phyloP scores from a whole-genome alignment of 1,284 basidiomycete genomes.

The Cystobasidium pallidum region DNA sequence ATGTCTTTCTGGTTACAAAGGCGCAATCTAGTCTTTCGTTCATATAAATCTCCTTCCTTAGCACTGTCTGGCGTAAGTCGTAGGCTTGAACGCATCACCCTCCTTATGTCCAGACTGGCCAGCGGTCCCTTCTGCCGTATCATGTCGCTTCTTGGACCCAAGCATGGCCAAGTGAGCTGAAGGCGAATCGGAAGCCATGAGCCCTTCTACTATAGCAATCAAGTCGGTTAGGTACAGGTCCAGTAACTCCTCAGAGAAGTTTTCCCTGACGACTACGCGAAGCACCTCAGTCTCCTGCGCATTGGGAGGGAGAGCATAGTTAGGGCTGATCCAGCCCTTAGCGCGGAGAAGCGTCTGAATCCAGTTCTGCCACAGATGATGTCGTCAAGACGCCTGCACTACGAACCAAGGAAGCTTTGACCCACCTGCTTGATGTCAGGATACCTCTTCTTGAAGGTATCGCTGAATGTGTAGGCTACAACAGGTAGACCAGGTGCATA shows the following conservation, averaged over 20 bases:
- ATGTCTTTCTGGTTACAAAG: constrained; percentile 9
- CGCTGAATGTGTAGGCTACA: constrained; percentile 83
- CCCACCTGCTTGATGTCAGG: constrained; percentile 60
- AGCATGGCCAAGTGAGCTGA: constrained; percentile 19
- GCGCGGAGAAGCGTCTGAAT: constrained; percentile 77
- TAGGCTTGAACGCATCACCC: constrained; percentile 36
- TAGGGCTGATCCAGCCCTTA: constrained; percentile 85
- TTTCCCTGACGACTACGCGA: constrained; percentile 35
- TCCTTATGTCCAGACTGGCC: constrained; percentile 26
- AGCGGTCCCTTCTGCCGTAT: constrained; percentile 17
- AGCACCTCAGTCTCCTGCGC: constrained; percentile 49
- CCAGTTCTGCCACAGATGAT: constrained; percentile 72
- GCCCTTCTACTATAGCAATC: constrained; percentile 19
- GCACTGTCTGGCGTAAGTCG: constrained; percentile 35
- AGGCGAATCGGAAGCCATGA: constrained; percentile 29
- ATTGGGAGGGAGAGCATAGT: constrained; percentile 64
- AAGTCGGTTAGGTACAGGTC: constrained; percentile 37
- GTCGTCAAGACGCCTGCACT: constrained; percentile 11
- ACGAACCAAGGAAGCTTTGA: constrained; percentile 16
- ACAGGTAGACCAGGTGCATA: constrained; percentile 84
- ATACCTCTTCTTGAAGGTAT: constrained; percentile 70
- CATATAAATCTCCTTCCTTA: not conserved
- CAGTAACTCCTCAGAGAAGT: constrained; percentile 35
- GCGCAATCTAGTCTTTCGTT: not conserved
- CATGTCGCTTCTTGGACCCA: constrained; percentile 20